Evolutionary conservation across 805 yeast genomes (phyloP), one percentile per base, ranked within the genome.

Genomic region (Wickerhamiella lipophila): DNA sequence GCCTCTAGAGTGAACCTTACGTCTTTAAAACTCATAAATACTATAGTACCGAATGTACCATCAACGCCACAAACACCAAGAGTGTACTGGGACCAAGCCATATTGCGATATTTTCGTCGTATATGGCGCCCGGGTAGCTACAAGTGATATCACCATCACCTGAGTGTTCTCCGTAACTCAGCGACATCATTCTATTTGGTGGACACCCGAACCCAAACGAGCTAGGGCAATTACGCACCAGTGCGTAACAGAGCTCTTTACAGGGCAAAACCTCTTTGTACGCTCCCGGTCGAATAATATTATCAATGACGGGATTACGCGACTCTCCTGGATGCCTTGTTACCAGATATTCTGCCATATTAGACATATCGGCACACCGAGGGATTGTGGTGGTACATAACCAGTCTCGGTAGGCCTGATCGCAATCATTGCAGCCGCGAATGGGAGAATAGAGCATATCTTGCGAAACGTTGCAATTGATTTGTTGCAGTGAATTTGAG

Each of bases 211-310:
- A 87, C 1, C 77, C 78, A 58, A 89, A 77, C 26, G 67, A 77
- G 0, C 87, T 64, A 0, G 96, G 96, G 61, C 98, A 89, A 61
- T 83, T 82, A 45, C 85, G 72, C 1, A 81, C 92, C 6, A 92
- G 75, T 5, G 78, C 73, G 53, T 83, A 70, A 63, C 97, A 92
- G 53, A 81, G 74, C 58, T 83, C 79, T 45, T 81, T 72, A 60
- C 98, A 89, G 0, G 98, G 98, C 50, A 85, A 62, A 2, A 92
- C 73, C 64, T 89, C 98, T 56, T 71, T 79, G 64, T 88, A 89
- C 22, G 64, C 60, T 11, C 73, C 70, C 0, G 87, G 84, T 3
- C 73, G 68, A 26, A 81, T 67, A 1, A 73, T 59, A 3, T 67
- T 64, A 54, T 78, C 74, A 35, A 89, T 70, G 53, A 73, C 75